Evolutionary conservation across 169 alveolate genomes (phyloP).

Genomic region (Plasmodium gonderi): DNA sequence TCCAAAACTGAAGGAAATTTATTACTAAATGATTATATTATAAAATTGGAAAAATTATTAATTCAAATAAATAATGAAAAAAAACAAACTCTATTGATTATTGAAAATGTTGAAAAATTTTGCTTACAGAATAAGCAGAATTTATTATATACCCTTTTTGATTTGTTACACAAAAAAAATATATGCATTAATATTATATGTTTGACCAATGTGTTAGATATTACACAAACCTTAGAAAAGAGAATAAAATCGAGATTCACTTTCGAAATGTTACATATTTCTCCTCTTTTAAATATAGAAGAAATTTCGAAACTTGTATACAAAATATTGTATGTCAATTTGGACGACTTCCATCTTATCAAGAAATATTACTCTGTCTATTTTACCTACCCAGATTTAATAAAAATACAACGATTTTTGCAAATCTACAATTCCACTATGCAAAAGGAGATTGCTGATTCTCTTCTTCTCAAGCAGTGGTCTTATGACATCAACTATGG

Average conservation of each 20-base stretch:
- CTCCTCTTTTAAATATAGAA: conserved; percentile 57
- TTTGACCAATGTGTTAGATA: conserved; percentile 79
- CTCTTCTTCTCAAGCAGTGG: conserved; percentile 46
- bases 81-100: conserved; percentile 75
- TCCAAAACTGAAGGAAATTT: conserved; percentile 69
- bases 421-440: conserved; percentile 63
- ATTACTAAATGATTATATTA: conserved; percentile 51
- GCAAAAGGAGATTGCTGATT: conserved; percentile 63
- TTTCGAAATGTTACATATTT: conserved; percentile 77
- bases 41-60: conserved; percentile 69
- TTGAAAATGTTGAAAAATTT: conserved; percentile 81
- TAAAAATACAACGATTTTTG: conserved; percentile 32
- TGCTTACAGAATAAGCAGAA: conserved; percentile 79
- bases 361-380: conserved; percentile 67
- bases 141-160: conserved; percentile 78
- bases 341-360: conserved; percentile 62
- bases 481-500: conserved; percentile 66
- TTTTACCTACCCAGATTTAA: conserved; percentile 36
- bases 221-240: conserved; percentile 82
- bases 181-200: conserved; percentile 75
- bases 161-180: conserved; percentile 75
- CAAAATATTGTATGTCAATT: conserved; percentile 62
- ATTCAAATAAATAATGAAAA: conserved; percentile 58
- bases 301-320: conserved; percentile 55
- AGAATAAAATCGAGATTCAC: conserved; percentile 84